These are phyloP conservation scores for Diutina catenulata DNA, from an alignment of 1,139 yeast species.

Conservation along the genomic window DNA sequence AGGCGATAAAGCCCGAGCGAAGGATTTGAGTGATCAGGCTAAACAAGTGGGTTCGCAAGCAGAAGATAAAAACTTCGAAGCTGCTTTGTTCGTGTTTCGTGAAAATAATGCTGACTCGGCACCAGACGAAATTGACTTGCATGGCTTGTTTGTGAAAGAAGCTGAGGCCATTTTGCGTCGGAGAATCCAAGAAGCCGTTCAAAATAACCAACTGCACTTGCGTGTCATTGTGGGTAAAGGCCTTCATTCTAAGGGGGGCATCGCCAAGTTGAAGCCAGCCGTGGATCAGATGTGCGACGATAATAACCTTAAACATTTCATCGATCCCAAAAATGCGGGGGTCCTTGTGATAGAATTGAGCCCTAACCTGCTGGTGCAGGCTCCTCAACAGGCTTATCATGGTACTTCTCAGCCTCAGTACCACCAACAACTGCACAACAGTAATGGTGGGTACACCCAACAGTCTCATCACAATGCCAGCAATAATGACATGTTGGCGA, in stretches of 20 bases:
- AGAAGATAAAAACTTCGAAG: constrained; percentile 60
- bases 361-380: constrained; percentile 24
- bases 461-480: constrained; percentile 17
- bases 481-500: constrained; percentile 12
- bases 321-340: constrained; percentile 67
- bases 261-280: constrained; percentile 86
- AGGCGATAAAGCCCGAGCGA: constrained; percentile 68
- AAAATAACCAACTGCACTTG: constrained; percentile 44
- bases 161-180: constrained; percentile 68
- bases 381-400: constrained; percentile 28
- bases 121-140: constrained; percentile 81
- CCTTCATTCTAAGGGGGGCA: constrained; percentile 65
- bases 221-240: constrained; percentile 93
- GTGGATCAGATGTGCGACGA: constrained; percentile 66
- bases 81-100: constrained; percentile 83
- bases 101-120: constrained; percentile 82
- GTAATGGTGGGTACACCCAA: constrained; percentile 8
- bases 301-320: constrained; percentile 44
- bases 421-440: constrained; percentile 11
- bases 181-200: constrained; percentile 56
- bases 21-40: constrained; percentile 58
- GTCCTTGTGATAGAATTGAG: constrained; percentile 61
- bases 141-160: constrained; percentile 84
- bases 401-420: constrained; percentile 16
- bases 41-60: constrained; percentile 49